Conservation (phyloP, 805 yeast genomes). For the Starmerella etchellsii region DNA sequence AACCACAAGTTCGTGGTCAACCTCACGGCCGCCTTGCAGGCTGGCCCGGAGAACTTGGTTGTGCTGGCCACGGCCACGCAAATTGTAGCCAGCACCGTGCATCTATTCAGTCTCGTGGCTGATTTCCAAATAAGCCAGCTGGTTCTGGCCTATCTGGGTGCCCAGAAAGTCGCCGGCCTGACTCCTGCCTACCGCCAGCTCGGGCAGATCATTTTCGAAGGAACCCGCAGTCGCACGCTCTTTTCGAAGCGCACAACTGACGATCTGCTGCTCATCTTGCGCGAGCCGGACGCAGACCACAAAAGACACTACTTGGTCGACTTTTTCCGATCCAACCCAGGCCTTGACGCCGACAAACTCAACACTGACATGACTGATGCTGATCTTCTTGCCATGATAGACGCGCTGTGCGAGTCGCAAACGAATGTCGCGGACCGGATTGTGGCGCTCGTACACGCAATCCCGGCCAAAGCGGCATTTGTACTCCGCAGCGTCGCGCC, state of each 20-base stretch:
- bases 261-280: neutral
- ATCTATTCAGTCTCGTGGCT: constrained; percentile 1
- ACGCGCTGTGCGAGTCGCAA: constrained; percentile 2
- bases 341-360: too few relatives aligned
- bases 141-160: constrained; percentile 7
- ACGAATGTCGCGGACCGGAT: constrained; percentile 9
- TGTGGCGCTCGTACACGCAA: neutral
- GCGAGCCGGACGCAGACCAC: neutral
- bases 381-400: too few relatives aligned
- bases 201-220: constrained; percentile 4
- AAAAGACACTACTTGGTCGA: neutral
- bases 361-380: too few relatives aligned
- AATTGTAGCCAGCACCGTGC: neutral
- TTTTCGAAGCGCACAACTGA: neutral
- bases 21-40: constrained; percentile 1
- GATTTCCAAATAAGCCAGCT: constrained; percentile 11
- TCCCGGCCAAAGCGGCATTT: constrained; percentile 4
- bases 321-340: neutral
- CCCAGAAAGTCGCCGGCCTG: neutral
- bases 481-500: constrained; percentile 5
- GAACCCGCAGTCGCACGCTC: neutral
- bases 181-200: neutral
- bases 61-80: neutral
- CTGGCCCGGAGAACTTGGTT: neutral
- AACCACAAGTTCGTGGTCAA: constrained; percentile 9